Evolutionary conservation across 768 basidiomycete species (phyloP), one percentile per base, ranked within the genome.

Genomic region (Clitopilus hobsonii): DNA sequence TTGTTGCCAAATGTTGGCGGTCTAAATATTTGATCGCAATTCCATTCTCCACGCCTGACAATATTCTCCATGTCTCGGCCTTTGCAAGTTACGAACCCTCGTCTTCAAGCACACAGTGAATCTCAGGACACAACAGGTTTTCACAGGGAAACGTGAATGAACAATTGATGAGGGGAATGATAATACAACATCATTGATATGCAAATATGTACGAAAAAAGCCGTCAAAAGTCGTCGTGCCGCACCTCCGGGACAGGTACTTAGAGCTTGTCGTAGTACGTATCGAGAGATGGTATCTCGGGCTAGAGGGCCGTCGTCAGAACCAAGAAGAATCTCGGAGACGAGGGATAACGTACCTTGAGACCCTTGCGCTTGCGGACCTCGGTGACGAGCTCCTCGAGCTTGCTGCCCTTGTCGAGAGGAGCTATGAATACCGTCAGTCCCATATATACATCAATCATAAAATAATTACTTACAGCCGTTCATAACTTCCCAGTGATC

Each of bases 181-280:
- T 27, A 53, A 51, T 28, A 51, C n/a, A 51, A 51, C 26, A 23
- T 24, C 22, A 23, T 49, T 49, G 23, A 24, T 23, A 23, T 49
- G 48, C 48, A 29, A 51, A 27, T 28, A 27, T 51, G 27, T 51
- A 51, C 41, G 22, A 18, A 20, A 45, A 45, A 45, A 45, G 25
- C 18, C 13, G n/a, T 20, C n/a, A 27, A 20, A 24, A 50, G 13
- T 50, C 25, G 26, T 23, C 14, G 25, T 16, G 16, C n/a, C 57
- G 56, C 58, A 53, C 49, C 28, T 30, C 56, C 36, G 57, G 54
- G 60, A 57, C 56, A 59, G 41, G 25, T 51, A 56, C 58, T 81
- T 81, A 91, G 70, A 89, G 76, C 80, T 94, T 96, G 83, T 96
- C 94, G 78, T 95, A 94, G 79, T 94, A 97, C 29, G 82, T 83